Conservation (phyloP, 1,284 basidiomycete species). For the Tilletiaria anomala region DNA sequence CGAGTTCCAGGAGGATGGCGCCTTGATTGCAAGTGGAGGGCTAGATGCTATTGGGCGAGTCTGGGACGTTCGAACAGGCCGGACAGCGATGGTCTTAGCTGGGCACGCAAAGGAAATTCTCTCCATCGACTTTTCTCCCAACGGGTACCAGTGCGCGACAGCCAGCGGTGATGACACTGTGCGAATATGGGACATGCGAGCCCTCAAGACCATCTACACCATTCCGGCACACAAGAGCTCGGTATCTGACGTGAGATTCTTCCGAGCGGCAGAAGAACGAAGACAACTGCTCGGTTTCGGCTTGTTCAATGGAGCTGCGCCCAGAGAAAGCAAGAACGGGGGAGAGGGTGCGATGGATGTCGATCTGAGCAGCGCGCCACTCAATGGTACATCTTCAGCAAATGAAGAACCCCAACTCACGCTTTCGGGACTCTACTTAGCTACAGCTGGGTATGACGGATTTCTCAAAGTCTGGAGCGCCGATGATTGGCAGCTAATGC, state of each 20-base stretch:
- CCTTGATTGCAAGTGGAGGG: conserved; percentile 80
- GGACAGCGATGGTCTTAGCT: conserved; percentile 94
- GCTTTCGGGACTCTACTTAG: conserved; percentile 70
- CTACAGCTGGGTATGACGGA: conserved; percentile 86
- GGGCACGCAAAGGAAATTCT: conserved; percentile 92
- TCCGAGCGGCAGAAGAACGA: conserved; percentile 45
- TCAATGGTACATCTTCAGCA: conserved; percentile 41
- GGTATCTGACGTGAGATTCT: conserved; percentile 88
- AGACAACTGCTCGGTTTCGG: not conserved
- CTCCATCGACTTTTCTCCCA: conserved; percentile 81
- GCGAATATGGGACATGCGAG: conserved; percentile 94
- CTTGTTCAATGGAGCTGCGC: not conserved
- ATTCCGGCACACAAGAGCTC: conserved; percentile 91
- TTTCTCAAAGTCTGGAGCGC: conserved; percentile 92
- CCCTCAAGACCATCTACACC: conserved; percentile 77
- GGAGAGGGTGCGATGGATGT: not conserved
- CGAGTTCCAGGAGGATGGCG: conserved; percentile 89
- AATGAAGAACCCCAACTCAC: conserved; percentile 13
- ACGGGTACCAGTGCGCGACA: conserved; percentile 91
- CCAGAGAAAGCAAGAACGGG: not conserved
- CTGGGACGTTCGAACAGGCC: conserved; percentile 88
- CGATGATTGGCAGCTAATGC: conserved; percentile 89
- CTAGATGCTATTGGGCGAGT: conserved; percentile 91
- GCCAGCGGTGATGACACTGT: conserved; percentile 94
- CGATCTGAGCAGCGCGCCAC: too few relatives aligned